Conservation (phyloP, 192 early-diverging fungal genomes). For the Chytriomyces sp. region DNA sequence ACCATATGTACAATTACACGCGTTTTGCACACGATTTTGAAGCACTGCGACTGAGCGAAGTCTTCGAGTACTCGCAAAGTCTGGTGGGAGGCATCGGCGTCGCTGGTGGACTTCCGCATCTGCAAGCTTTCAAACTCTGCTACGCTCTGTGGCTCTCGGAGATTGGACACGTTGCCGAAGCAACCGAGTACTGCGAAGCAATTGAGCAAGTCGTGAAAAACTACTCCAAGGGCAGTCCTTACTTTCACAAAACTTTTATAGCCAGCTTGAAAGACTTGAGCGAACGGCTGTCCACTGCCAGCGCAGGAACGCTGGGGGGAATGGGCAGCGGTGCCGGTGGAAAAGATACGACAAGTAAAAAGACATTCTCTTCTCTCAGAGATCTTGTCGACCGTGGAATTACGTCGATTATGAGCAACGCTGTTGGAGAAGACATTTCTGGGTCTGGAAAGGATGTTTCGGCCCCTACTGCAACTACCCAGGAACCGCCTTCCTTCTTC, state of each 20-base stretch:
- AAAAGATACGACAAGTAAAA: conserved; percentile 19
- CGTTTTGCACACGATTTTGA: conserved; percentile 61
- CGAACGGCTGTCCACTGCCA: conserved; percentile 60
- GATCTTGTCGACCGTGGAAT: conserved; percentile 65
- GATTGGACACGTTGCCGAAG: conserved; percentile 72
- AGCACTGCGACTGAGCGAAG: conserved; percentile 78
- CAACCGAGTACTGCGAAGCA: conserved; percentile 77
- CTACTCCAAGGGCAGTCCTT: conserved; percentile 78
- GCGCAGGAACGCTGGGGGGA: conserved; percentile 18
- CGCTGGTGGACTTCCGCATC: conserved; percentile 73
- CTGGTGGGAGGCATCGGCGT: conserved; percentile 47
- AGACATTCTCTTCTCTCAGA: conserved; percentile 25
- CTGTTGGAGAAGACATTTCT: conserved; percentile 52
- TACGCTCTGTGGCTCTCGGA: conserved; percentile 85
- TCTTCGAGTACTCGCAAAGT: conserved; percentile 79
- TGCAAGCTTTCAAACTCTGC: conserved; percentile 88
- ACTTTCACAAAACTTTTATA: conserved; percentile 73
- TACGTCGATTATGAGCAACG: conserved; percentile 68
- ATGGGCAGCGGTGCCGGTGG: conserved; percentile 36
- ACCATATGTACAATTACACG: conserved; percentile 43
- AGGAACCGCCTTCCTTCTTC: conserved; percentile 15
- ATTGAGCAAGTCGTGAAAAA: conserved; percentile 74
- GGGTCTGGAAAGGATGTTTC: background rate
- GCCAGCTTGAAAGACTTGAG: conserved; percentile 76
- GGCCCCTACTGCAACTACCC: background rate